Conservation (phyloP, 805 yeast genomes). For the Saturnispora bothae region DNA sequence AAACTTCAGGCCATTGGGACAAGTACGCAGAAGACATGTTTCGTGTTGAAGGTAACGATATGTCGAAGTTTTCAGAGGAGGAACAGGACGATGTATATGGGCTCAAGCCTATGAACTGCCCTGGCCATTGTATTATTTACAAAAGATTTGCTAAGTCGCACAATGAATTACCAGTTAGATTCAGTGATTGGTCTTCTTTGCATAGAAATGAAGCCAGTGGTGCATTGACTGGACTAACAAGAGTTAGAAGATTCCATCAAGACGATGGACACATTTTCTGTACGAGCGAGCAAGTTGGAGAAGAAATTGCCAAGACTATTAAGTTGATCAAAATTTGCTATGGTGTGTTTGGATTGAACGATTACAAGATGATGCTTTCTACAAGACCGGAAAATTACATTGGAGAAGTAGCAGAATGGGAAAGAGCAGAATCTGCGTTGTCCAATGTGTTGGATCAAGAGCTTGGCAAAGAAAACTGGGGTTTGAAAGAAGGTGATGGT, state of each 20-base stretch:
- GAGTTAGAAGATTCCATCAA: conserved; percentile 93
- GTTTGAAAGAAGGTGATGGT: conserved; percentile 84
- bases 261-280: conserved; percentile 98
- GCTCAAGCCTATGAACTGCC: conserved; percentile 45
- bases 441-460: conserved; percentile 44
- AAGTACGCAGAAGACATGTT: conserved; percentile 94
- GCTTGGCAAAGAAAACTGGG: conserved; percentile 47
- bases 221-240: conserved; percentile 81
- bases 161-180: conserved; percentile 76
- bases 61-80: conserved; percentile 26
- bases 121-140: conserved; percentile 77
- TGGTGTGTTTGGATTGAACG: conserved; percentile 47
- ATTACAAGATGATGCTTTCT: conserved; percentile 59
- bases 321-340: conserved; percentile 69
- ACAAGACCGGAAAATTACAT: conserved; percentile 80
- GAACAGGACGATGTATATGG: conserved; percentile 44
- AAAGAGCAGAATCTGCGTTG: conserved; percentile 64
- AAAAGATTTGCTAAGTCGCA: conserved; percentile 67
- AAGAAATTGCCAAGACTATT: conserved; percentile 66
- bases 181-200: conserved; percentile 81
- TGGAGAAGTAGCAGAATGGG: conserved; percentile 74
- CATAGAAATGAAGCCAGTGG: conserved; percentile 96
- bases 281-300: conserved; percentile 57
- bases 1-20: conserved; percentile 91
- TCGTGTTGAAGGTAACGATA: conserved; percentile 55